Evolutionary conservation across 1,284 basidiomycete species (phyloP), one percentile per base, ranked within the genome.

Genomic region (Pseudozyma tsukubaensis): DNA sequence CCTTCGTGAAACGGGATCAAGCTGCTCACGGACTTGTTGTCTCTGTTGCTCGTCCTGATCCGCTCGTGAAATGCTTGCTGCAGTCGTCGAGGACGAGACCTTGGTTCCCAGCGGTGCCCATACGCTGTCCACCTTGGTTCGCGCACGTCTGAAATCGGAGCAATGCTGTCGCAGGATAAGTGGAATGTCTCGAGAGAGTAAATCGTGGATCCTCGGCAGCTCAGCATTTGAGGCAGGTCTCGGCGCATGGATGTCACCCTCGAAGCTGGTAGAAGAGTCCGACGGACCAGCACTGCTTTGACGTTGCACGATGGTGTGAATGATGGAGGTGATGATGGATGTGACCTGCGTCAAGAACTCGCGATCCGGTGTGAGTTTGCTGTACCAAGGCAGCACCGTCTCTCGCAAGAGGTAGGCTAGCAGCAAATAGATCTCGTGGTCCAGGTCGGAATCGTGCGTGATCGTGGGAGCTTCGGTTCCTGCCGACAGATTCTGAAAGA

Each of bases 361-460:
- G 19, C 77, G 68, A 32, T 79, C 73, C 3, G 76, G 76, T 13
- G 76, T 78, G 34, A 79, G 48, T 52, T 72, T 71, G 61, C 64
- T 59, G 49, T 76, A 78, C 77, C 77, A 79, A 0, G 76, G 73
- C 36, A 79, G 59, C n/a, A 79, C 71, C 8, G 76, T 70, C 36
- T 67, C 66, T 37, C 76, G 64, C 55, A 79, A 16, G 1, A 76
- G 64, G 24, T 74, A 72, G 16, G 77, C 72, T 1, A 79, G 57
- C 16, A 79, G 49, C 34, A 78, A 50, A 29, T 65, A 60, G 55
- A 72, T 50, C 43, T 75, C 67, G 49, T 78, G 76, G 43, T 79
- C 76, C 13, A 77, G 59, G 19, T 61, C 56, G 13, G 40, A 37
- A 24, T 68, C 68, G 11, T 62, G 56, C 3, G 73, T 76, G 43